Percentiles rank a stretch among this genome's conserved stretches.
These are phyloP conservation scores for Saturnispora galanensis DNA, from an alignment of 805 yeast genomes.

Conservation along the genomic window DNA sequence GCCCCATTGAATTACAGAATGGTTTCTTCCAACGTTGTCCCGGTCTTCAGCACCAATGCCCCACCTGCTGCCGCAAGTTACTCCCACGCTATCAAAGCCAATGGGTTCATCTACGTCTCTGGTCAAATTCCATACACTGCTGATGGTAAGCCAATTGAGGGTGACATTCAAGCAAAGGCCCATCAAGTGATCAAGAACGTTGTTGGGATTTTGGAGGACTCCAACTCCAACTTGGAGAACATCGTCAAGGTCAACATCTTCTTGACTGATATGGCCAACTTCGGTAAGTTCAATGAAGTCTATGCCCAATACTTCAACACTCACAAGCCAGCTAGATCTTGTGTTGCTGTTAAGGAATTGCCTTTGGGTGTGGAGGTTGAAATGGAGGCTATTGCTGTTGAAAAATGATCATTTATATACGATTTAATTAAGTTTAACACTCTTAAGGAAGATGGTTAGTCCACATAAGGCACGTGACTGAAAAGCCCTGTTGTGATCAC, in stretches of 20 bases:
- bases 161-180: constrained; percentile 65
- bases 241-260: constrained; percentile 84
- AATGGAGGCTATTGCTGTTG: constrained; percentile 87
- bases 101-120: constrained; percentile 81
- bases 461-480: background rate
- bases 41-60: constrained; percentile 60
- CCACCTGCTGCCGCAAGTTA: constrained; percentile 97
- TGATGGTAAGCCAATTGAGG: constrained; percentile 70
- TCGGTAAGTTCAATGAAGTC: constrained; percentile 76
- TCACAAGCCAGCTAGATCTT: constrained; percentile 94
- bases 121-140: constrained; percentile 93
- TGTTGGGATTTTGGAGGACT: constrained; percentile 65
- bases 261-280: constrained; percentile 82
- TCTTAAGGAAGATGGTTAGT: no score
- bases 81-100: constrained; percentile 90
- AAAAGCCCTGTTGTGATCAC: background rate
- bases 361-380: constrained; percentile 86
- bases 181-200: constrained; percentile 66
- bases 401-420: constrained; percentile 25
- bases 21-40: constrained; percentile 28
- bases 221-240: constrained; percentile 75
- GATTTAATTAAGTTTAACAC: no score
- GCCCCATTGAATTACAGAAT: constrained; percentile 18
- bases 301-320: constrained; percentile 67
- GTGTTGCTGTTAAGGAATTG: constrained; percentile 87